phyloP scores from a whole-genome alignment of 2,329 filamentous ascomycete genomes.

The Epichloe brachyelytri region DNA sequence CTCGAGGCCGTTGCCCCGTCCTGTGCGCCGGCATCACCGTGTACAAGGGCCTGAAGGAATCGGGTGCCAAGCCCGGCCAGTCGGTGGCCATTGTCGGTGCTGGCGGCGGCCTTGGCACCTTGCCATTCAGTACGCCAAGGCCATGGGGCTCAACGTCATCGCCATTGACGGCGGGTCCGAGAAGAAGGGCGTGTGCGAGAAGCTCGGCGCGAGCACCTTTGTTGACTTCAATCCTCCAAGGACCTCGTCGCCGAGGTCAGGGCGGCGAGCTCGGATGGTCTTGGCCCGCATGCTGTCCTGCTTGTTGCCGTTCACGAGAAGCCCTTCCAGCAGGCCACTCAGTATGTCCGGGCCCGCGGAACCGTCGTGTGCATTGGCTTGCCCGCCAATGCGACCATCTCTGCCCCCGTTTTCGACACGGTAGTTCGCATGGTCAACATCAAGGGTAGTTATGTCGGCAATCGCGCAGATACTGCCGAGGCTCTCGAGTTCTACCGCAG shows the following conservation, averaged over 20 bases:
- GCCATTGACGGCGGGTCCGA: conserved; percentile 76
- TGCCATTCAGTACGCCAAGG: conserved; percentile 77
- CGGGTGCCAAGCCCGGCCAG: conserved; percentile 59
- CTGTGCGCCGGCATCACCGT: conserved; percentile 80
- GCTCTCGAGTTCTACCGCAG: conserved; percentile 80
- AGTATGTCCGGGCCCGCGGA: conserved; percentile 74
- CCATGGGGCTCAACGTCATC: conserved; percentile 72
- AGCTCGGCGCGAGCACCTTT: conserved; percentile 59
- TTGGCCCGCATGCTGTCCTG: conserved; percentile 78
- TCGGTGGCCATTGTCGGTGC: conserved; percentile 76
- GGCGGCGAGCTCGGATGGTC: conserved; percentile 62
- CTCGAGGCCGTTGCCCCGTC: conserved; percentile 66
- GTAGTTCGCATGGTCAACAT: conserved; percentile 86
- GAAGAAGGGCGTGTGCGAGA: conserved; percentile 57
- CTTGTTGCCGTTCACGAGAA: conserved; percentile 78
- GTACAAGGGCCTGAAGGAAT: conserved; percentile 87
- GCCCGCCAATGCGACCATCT: conserved; percentile 65
- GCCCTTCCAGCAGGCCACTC: conserved; percentile 89
- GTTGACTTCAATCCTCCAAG: conserved; percentile 69
- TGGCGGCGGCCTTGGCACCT: conserved; percentile 65
- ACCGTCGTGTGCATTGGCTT: conserved; percentile 82
- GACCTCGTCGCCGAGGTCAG: conserved; percentile 79
- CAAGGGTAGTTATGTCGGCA: conserved; percentile 88
- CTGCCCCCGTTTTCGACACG: conserved; percentile 77
- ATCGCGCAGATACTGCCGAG: conserved; percentile 76